These are phyloP conservation scores for Colletotrichum magnum DNA, from an alignment of 2,329 filamentous ascomycete species.

Conservation along the genomic window DNA sequence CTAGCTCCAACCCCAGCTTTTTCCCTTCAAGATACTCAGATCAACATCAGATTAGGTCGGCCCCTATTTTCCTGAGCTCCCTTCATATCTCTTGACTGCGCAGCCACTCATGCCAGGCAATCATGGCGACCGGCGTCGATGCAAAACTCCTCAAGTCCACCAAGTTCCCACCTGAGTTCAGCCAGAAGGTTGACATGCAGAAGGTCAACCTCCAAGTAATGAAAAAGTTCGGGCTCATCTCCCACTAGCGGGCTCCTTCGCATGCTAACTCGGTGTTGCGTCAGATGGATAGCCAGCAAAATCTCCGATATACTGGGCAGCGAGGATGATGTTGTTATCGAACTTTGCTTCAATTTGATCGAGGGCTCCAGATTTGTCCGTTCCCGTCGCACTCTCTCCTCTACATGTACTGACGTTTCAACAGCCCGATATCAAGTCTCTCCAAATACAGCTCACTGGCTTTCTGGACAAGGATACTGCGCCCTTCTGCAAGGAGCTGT, in stretches of 20 bases:
- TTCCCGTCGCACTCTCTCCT: conserved; percentile 41
- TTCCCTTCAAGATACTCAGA: background rate
- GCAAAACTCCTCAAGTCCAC: conserved; percentile 91
- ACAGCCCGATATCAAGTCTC: conserved; percentile 93
- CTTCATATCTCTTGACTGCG: no score
- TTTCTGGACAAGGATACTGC: conserved; percentile 95
- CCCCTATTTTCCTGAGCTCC: no score
- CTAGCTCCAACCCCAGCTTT: no score
- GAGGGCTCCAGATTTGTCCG: conserved; percentile 84
- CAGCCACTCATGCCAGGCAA: conserved; percentile 42
- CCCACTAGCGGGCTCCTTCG: background rate
- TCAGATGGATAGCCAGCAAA: conserved; percentile 91
- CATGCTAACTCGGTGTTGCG: conserved; percentile 30
- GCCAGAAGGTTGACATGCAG: conserved; percentile 94
- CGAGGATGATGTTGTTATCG: conserved; percentile 96
- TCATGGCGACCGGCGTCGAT: conserved; percentile 88
- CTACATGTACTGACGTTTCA: conserved; percentile 43
- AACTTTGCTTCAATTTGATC: conserved; percentile 79
- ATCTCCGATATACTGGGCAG: conserved; percentile 90
- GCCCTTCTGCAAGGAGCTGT: conserved; percentile 92
- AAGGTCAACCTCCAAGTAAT: conserved; percentile 98
- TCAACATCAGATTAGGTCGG: background rate
- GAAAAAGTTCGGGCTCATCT: conserved; percentile 78
- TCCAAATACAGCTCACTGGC: conserved; percentile 94
- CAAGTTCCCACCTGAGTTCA: conserved; percentile 95